These are phyloP conservation scores for Yarrowia osloensis DNA, from an alignment of 805 yeast species.

Conservation along the genomic window DNA sequence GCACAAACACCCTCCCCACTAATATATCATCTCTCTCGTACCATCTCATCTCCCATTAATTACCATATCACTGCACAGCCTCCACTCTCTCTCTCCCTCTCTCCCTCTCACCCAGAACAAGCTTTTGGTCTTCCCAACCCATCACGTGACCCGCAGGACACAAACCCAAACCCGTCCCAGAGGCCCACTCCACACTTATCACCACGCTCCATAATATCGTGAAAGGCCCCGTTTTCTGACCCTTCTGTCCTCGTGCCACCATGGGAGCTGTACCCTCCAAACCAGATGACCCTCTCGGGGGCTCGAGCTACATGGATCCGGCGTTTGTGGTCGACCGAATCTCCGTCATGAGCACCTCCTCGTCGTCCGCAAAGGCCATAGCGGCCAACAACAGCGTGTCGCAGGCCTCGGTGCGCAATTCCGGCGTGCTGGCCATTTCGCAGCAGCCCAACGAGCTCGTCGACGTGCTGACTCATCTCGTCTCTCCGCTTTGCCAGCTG, in stretches of 20 bases:
- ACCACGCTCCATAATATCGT: not conserved
- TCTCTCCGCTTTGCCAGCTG: not conserved
- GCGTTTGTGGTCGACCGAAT: constrained; percentile 22
- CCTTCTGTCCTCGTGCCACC: not conserved
- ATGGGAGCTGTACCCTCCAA: constrained; percentile 28
- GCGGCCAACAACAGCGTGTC: constrained; percentile 12
- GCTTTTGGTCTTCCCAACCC: no score
- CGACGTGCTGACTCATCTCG: constrained; percentile 19
- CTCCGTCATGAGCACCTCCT: constrained; percentile 22
- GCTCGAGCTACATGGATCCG: constrained; percentile 20
- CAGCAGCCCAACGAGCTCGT: constrained; percentile 7
- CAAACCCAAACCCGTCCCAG: not conserved
- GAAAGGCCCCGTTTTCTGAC: not conserved
- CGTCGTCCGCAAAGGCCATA: constrained; percentile 24
- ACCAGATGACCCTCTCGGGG: constrained; percentile 3
- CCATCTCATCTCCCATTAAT: no score
- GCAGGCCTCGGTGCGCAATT: constrained; percentile 5
- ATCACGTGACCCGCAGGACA: not conserved
- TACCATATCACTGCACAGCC: no score
- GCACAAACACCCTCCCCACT: no score
- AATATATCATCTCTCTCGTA: no score
- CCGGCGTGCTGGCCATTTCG: constrained; percentile 19
- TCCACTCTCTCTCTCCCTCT: no score
- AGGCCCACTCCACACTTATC: not conserved
- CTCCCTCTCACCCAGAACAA: no score